Base-by-base conservation (phyloP, 106 monocot genomes). In the Dactylorhiza incarnata region DNA sequence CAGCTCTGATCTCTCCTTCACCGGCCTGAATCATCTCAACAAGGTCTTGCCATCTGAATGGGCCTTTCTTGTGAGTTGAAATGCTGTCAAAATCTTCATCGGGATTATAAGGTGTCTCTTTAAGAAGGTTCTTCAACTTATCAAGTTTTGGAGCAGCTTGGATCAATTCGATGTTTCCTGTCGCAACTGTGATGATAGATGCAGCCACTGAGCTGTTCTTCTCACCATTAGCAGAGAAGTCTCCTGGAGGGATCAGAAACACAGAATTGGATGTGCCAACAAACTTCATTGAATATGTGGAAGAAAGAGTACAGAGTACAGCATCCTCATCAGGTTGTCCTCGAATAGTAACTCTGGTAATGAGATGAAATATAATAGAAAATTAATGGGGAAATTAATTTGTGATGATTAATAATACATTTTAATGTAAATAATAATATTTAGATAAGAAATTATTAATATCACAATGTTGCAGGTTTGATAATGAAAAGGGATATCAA, bases 231-330 rank as follows among this genome's bases (percentile, higher is more conserved):
- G 24, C 44, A n/a, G 45, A 45, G 19, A 78, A 25, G 0, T 82
- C 74, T 52, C 88, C 94, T 51, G 91, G 79, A 13, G 99, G 91
- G 25, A 99, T 79, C 46, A 99, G 78, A 72, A 94, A 89, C 11
- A 91, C 83, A 11, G 97, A 87, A 70, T 99, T 94, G 52, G 97
- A 94, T 51, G 86, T 99, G 49, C 99, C 86, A 0, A 92, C 99
- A 83, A 92, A 94, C 77, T 99, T 99, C 89, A 94, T 89, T 20
- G 86, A 84, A 78, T 88, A 94, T 9, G 94, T 99, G 48, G 91
- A 72, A 15, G 91, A 88, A 73, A 74, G 66, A 47, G 94, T 90
- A 73, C 99, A 99, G 9, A 99, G 86, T 26, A 99, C 94, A 61
- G 99, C 99, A 56, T 99, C 89, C 71, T 94, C 97, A 56, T 89